Evolutionary conservation across 2,329 filamentous ascomycete species (phyloP), one percentile per base, ranked within the genome.

Genomic region (Camillea tinctor): DNA sequence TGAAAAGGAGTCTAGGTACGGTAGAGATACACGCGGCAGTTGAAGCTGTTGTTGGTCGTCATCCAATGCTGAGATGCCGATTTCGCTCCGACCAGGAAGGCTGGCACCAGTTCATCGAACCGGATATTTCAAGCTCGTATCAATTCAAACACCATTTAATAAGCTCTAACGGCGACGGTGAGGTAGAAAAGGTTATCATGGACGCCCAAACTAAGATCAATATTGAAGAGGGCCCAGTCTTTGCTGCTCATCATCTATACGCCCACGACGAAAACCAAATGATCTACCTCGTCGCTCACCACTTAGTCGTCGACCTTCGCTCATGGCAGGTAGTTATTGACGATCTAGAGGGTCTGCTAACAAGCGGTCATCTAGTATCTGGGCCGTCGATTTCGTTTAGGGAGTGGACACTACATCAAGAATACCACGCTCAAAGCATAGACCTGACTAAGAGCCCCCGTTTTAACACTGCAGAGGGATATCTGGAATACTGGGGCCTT

Each of bases 251-350:
- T 57, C 79, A 82, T 58, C 75, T 84, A 22, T 75, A 77, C 13
- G 81, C 77, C 2, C 66, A 74, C 52, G 76, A 81, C 52, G 77
- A 76, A 3, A 73, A 75, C 59, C 81, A 83, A 55, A 71, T 81
- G 57, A 65, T 85, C 1, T 83, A 81, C 61, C 69, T 85, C 9
- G 74, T 77, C 0, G 81, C 81, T 0, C 82, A 85, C 60, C 81
- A 83, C 54, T 74, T 84, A 3, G 80, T 80, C 1, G 76, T 84
- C 13, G 82, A 85, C 56, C 67, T 80, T 9, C 74, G 75, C 6
- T 84, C 81, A 0, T 84, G 82, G 82, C 75, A 77, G 15, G 74
- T 82, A 55, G 75, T 85, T 20, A 71, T 80, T 3, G 75, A 78
- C 17, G 82, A 84, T 54, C 64, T 84, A 21, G 81, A 84, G 54